Evolutionary conservation across 495 filamentous ascomycete species (phyloP).

Genomic region (Hypoxylon intermedium): DNA sequence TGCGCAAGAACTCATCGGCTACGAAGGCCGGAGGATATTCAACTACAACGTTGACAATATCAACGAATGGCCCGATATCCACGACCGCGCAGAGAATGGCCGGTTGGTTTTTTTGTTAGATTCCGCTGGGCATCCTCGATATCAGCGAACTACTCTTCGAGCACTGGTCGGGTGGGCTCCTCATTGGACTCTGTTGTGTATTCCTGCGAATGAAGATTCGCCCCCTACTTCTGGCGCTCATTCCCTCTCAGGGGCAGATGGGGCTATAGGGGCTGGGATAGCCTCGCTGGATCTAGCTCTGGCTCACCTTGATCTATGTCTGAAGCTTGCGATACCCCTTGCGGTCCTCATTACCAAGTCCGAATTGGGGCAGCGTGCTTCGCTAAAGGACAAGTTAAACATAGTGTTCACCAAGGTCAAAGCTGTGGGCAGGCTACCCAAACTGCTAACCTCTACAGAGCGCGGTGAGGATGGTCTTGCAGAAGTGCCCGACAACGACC

Average conservation of each 20-base stretch:
- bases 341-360: constrained; percentile 88
- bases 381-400: constrained; percentile 70
- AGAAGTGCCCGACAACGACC: constrained; percentile 53
- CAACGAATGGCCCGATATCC: constrained; percentile 93
- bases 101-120: constrained; percentile 88
- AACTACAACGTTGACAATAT: constrained; percentile 89
- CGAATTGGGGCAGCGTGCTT: constrained; percentile 78
- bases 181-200: constrained; percentile 88
- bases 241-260: constrained; percentile 56
- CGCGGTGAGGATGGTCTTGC: constrained; percentile 43
- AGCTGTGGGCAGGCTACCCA: constrained; percentile 71
- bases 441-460: constrained; percentile 64
- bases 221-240: constrained; percentile 56
- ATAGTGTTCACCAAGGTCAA: constrained; percentile 82
- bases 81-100: constrained; percentile 72
- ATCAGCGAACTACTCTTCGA: constrained; percentile 83
- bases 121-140: constrained; percentile 87
- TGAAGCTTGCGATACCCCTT: constrained; percentile 76
- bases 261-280: constrained; percentile 52
- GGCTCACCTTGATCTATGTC: constrained; percentile 85
- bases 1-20: constrained; percentile 90
- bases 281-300: constrained; percentile 68
- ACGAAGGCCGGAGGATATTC: constrained; percentile 70
- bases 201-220: constrained; percentile 78
- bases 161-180: constrained; percentile 95